Evolutionary conservation across 371 early-diverging fungal genomes (phyloP).

Genomic region (Mucor saturninus): DNA sequence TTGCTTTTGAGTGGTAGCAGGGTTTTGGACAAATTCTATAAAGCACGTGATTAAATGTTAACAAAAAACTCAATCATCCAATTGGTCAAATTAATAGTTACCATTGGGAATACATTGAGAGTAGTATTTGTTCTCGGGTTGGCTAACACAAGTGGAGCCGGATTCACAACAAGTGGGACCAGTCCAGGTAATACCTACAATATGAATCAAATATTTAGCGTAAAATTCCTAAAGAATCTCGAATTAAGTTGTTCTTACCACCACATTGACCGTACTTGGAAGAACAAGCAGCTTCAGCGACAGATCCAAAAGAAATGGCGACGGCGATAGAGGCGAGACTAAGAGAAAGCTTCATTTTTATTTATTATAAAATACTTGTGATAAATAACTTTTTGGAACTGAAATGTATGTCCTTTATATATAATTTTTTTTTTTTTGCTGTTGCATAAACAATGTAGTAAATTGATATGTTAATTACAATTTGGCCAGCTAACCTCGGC

Average conservation of each 20-base stretch:
- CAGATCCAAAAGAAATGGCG: constrained; percentile 10
- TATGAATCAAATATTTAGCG: neutral
- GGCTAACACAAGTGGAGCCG: constrained; percentile 38
- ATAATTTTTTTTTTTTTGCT: neutral
- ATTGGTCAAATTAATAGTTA: neutral
- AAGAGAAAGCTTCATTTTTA: constrained; percentile 9
- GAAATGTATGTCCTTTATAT: neutral
- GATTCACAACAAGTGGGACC: constrained; percentile 45
- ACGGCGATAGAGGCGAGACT: constrained; percentile 6
- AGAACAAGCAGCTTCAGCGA: constrained; percentile 21
- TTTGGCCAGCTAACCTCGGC: neutral
- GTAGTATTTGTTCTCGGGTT: constrained; percentile 30
- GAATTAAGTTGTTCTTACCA: constrained; percentile 18
- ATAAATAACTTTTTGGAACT: neutral
- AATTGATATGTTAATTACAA: neutral
- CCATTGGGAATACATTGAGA: constrained; percentile 40
- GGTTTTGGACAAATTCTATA: neutral
- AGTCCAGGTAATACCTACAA: constrained; percentile 31
- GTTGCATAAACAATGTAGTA: neutral
- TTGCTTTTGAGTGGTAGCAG: neutral
- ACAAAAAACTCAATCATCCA: neutral
- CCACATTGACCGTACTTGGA: constrained; percentile 41
- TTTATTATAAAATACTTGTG: constrained; percentile 2
- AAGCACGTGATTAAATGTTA: neutral
- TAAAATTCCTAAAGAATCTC: no score